Conservation (phyloP, 352 stramenopile genomes). For the Phytophthora meadii region DNA sequence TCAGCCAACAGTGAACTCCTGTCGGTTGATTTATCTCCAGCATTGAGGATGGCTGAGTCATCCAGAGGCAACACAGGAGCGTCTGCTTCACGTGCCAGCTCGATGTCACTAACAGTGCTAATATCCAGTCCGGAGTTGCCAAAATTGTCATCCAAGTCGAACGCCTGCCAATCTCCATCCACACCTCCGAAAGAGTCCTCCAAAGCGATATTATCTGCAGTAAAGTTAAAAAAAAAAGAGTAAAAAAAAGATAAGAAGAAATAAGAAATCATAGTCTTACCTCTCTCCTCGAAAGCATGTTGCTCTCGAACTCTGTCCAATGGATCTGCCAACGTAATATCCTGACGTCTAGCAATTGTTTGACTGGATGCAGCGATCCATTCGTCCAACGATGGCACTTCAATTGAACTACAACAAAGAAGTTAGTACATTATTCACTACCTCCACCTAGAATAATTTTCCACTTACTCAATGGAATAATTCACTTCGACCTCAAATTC, state of each 20-base stretch:
- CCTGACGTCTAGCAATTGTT: slow-evolving; percentile 75
- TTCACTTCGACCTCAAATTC: slow-evolving; percentile 88
- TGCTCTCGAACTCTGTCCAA: slow-evolving; percentile 57
- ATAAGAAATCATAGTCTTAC: too few relatives aligned
- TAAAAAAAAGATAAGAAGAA: too few relatives aligned
- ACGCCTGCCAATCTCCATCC: slow-evolving; percentile 80
- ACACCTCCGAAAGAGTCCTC: slow-evolving; percentile 81
- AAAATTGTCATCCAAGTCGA: slow-evolving; percentile 78
- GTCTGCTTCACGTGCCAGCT: slow-evolving; percentile 81
- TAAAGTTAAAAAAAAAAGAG: neutral
- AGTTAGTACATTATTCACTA: slow-evolving; percentile 9
- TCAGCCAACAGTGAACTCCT: slow-evolving; percentile 39
- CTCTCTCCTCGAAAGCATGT: slow-evolving; percentile 51
- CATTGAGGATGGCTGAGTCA: slow-evolving; percentile 59
- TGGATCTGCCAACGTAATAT: slow-evolving; percentile 86
- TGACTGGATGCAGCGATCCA: slow-evolving; percentile 85
- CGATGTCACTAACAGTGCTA: slow-evolving; percentile 81
- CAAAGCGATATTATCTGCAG: slow-evolving; percentile 65
- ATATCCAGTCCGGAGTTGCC: slow-evolving; percentile 62
- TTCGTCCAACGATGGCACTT: slow-evolving; percentile 74
- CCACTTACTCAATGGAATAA: slow-evolving; percentile 84
- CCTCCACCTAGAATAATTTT: too few relatives aligned
- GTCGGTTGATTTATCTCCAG: slow-evolving; percentile 58
- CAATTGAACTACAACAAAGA: slow-evolving; percentile 52
- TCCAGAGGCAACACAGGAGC: slow-evolving; percentile 54